Percentiles rank a stretch among this genome's conserved stretches.
These are phyloP conservation scores for Fomitopsis serialis DNA, from an alignment of 768 basidiomycete species.

Conservation along the genomic window DNA sequence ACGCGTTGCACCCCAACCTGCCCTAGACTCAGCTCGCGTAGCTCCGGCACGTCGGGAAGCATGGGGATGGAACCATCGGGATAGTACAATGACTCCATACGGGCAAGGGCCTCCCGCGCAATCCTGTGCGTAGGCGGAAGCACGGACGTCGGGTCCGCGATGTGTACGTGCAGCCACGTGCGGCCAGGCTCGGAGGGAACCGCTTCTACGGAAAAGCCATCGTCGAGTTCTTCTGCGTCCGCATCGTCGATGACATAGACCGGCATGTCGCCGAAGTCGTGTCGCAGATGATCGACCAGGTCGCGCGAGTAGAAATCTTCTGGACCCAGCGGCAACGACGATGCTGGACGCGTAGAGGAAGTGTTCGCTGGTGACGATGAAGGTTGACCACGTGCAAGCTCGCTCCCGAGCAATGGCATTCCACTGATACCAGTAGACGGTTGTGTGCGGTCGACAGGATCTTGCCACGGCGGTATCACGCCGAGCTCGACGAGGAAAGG, in stretches of 20 bases:
- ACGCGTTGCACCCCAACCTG: conserved; percentile 45
- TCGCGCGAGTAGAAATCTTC: conserved; percentile 64
- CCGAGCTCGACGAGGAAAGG: conserved; percentile 66
- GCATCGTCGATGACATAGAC: conserved; percentile 87
- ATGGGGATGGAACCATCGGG: conserved; percentile 61
- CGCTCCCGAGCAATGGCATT: background rate
- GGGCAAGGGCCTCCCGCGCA: conserved; percentile 48
- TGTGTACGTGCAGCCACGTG: conserved; percentile 84
- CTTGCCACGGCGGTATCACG: conserved; percentile 77
- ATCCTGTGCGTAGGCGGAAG: conserved; percentile 68
- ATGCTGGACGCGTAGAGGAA: conserved; percentile 1
- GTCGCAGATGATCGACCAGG: conserved; percentile 63
- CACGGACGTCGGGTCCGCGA: conserved; percentile 86
- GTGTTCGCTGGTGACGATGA: background rate
- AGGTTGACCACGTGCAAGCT: background rate
- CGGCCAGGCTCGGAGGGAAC: conserved; percentile 51
- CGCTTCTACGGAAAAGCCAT: conserved; percentile 83
- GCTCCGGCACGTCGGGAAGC: conserved; percentile 59
- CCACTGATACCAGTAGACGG: background rate
- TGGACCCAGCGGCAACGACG: conserved; percentile 38
- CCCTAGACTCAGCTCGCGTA: conserved; percentile 30
- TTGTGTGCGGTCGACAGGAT: conserved; percentile 22
- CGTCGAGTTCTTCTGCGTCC: conserved; percentile 83
- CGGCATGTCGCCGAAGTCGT: conserved; percentile 77
- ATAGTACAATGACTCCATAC: conserved; percentile 57